Conservation (phyloP, 2,329 filamentous ascomycete genomes). For the Verticillium albo-atrum region DNA sequence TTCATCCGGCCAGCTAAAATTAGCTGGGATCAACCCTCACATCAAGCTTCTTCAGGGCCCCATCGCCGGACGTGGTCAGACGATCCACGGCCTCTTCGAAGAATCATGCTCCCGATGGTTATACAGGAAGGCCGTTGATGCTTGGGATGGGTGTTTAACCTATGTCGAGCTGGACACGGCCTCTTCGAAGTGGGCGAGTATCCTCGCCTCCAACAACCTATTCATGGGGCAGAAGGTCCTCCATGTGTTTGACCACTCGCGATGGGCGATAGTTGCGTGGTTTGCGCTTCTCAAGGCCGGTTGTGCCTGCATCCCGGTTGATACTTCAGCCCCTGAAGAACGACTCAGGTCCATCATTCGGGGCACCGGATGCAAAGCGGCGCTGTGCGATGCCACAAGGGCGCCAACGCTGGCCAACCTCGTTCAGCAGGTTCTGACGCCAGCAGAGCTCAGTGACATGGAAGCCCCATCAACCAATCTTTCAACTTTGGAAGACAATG, state of each 20-base stretch:
- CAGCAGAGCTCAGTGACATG: background rate
- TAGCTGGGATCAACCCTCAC: background rate
- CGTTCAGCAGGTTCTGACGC: background rate
- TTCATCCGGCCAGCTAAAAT: background rate
- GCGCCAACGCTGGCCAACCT: background rate
- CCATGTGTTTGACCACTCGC: conserved; percentile 16
- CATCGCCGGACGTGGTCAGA: background rate
- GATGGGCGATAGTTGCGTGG: conserved; percentile 17
- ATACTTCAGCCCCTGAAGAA: conserved; percentile 15
- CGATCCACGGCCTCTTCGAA: background rate
- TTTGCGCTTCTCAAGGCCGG: conserved; percentile 23
- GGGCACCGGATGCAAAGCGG: background rate
- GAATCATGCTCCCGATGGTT: background rate
- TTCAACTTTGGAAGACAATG: background rate
- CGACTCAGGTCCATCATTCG: background rate
- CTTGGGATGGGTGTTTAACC: conserved; percentile 17
- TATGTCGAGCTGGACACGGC: conserved; percentile 16
- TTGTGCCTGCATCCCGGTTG: conserved; percentile 19
- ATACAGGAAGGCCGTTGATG: conserved; percentile 10
- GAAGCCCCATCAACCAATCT: background rate
- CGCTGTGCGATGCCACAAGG: background rate
- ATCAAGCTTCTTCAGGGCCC: background rate
- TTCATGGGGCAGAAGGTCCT: background rate
- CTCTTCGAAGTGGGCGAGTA: conserved; percentile 13
- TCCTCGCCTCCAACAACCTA: background rate